Base-by-base conservation (phyloP, 805 yeast genomes). In the Teunomyces kruisii region DNA sequence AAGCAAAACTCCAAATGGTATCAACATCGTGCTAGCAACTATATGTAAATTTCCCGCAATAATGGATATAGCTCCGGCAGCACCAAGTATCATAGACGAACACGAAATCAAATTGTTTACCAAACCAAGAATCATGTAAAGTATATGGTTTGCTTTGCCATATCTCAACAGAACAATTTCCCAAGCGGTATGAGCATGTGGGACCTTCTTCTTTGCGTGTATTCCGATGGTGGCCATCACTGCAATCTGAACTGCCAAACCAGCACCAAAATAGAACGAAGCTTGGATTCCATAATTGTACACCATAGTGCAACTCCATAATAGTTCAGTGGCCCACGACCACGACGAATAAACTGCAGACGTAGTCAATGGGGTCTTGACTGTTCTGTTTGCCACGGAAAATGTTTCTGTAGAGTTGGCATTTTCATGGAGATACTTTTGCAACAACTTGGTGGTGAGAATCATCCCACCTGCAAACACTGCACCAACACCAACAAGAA, bases 1-100 rank as follows among this genome's bases (percentile, higher is more conserved):
- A 24, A 74, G 56, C 46, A 72, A 58, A 13, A 78, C 81, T 3
- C 67, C 67, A 53, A 61, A 61, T 19, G 62, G 65, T 35, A 61
- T 59, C 28, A 60, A 50, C 62, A 59, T 51, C 1, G 62, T 56
- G 37, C 59, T 56, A 6, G 64, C 65, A 30, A 55, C 64, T 28
- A 58, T 58, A 32, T 59, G 56, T 26, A 60, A 47, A 39, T 61
- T 57, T 9, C 64, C 65, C 13, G 63, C 61, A 40, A 61, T 58
- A 15, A 59, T 53, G 2, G 61, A 53, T 29, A 61, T 57, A 2
- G 64, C 65, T n/a, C 60, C 61, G 28, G 58, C 50, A 12, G 65
- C 65, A 9, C 60, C 63, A 13, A 61, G 43, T 42, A 61, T 58
- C 66, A 61, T 61, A 5, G 55, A 47, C 6, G 61, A 55, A 46